Evolutionary conservation across 129 eudicot species (phyloP).

Genomic region (Cynara cardunculus): DNA sequence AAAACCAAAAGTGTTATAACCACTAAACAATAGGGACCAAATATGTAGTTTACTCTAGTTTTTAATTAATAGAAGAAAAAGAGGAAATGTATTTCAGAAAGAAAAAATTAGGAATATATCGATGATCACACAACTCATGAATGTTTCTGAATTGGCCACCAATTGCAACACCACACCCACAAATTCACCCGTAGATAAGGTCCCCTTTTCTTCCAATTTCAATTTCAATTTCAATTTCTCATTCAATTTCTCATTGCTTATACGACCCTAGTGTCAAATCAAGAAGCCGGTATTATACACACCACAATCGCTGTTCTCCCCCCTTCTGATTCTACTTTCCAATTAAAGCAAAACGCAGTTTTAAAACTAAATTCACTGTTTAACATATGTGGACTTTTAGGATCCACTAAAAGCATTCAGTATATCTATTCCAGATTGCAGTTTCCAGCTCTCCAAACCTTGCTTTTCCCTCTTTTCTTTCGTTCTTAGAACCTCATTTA

Average conservation of each 20-base stretch:
- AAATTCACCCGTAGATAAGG: slow-evolving; percentile 35
- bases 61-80: too few species aligned
- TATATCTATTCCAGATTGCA: slow-evolving; percentile 31
- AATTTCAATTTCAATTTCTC: too few species aligned
- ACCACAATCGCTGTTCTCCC: neutral
- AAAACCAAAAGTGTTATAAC: too few species aligned
- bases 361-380: neutral
- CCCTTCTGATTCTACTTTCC: slow-evolving; percentile 13
- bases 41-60: too few species aligned
- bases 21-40: too few species aligned
- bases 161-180: slow-evolving; percentile 31
- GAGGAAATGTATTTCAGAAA: too few species aligned
- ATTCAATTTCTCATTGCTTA: neutral
- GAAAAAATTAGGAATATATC: neutral
- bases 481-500: neutral
- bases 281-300: slow-evolving; percentile 8
- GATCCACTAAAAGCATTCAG: slow-evolving; percentile 48
- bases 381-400: slow-evolving; percentile 46
- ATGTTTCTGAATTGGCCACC: slow-evolving; percentile 36
- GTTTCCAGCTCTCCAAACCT: slow-evolving; percentile 14
- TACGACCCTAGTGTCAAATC: slow-evolving; percentile 17
- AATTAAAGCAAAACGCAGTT: slow-evolving; percentile 12
- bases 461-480: neutral
- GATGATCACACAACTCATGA: slow-evolving; percentile 28
- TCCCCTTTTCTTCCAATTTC: slow-evolving; percentile 23